Evolutionary conservation across 139 green algal species (phyloP).

Genomic region (Chlamydomonas urium): DNA sequence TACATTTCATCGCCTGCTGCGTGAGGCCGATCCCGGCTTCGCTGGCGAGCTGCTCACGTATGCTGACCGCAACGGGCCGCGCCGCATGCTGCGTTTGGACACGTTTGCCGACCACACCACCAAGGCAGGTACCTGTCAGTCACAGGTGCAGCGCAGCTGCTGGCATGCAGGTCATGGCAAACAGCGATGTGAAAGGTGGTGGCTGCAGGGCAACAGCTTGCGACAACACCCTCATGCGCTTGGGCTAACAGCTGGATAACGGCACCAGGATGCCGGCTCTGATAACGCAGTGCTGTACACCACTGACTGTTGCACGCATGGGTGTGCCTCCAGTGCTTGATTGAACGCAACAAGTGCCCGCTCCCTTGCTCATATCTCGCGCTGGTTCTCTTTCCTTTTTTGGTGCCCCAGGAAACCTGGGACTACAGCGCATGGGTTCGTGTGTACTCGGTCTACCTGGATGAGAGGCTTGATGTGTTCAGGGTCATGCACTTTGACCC

Average conservation of each 20-base stretch:
- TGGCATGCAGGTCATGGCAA: background rate
- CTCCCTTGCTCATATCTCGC: no score
- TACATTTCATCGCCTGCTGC: constrained; percentile 80
- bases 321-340: no score
- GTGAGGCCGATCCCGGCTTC: constrained; percentile 69
- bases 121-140: constrained; percentile 13
- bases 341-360: no score
- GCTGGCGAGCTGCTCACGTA: constrained; percentile 45
- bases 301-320: no score
- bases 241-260: background rate
- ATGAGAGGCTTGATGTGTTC: constrained; percentile 76
- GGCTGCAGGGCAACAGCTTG: background rate
- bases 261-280: no score
- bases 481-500: constrained; percentile 50
- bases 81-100: constrained; percentile 64
- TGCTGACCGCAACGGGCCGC: constrained; percentile 40
- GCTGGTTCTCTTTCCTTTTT: no score
- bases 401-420: constrained; percentile 50
- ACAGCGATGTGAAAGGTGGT: background rate
- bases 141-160: background rate
- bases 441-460: constrained; percentile 87
- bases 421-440: constrained; percentile 87
- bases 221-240: background rate
- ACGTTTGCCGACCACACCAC: constrained; percentile 57
- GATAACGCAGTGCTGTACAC: no score